Evolutionary conservation across 495 filamentous ascomycete species (phyloP), one percentile per base, ranked within the genome.

Genomic region (Gamarada debralockiae): DNA sequence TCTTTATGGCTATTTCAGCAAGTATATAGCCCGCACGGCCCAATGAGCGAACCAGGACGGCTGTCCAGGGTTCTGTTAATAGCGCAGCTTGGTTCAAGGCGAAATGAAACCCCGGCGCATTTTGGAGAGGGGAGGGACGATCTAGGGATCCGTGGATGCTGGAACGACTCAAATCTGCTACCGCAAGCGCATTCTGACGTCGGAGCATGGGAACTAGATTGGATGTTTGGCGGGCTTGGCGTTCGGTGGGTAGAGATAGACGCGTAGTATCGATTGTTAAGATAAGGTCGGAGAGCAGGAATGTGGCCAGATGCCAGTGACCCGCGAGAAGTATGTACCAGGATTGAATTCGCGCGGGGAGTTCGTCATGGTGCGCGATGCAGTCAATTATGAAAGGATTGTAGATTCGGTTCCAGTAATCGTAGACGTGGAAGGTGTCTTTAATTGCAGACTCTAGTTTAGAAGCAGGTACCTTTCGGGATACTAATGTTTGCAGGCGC

Each of bases 291-390:
- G 73, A 70, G 9, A 76, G 55, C 7, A 78, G 61, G 38, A 78
- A 64, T 0, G 62, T 56, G n/a, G 65, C 73, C 0, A 78, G 65
- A 61, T 75, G 66, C 74, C 74, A 78, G 43, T 75, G 74, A 13
- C 67, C 70, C 6, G 65, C 67, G 20, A 78, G 65, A 14, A 72
- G 64, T 25, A 73, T 61, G 25, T 74, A 76, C 74, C 74, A 75
- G 3, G 71, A 74, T 50, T 75, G 72, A 12, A 78, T 65, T n/a
- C 68, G 68, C 18, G 64, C 41, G 2, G 72, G 72, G 0, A 78
- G 58, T 3, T 52, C 24, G 36, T 70, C 70, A 40, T 74, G 71
- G 33, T 73, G 57, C 3, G 61, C 58, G 15, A 74, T 56, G 40
- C 73, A 70, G 57, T 73, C 69, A 24, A 62, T 50, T 40, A 77